A percentile compares a stretch with the other conserved stretches of the same genome.
Conservation (phyloP, 768 basidiomycete species). For the Pulveroboletus ravenelii region DNA sequence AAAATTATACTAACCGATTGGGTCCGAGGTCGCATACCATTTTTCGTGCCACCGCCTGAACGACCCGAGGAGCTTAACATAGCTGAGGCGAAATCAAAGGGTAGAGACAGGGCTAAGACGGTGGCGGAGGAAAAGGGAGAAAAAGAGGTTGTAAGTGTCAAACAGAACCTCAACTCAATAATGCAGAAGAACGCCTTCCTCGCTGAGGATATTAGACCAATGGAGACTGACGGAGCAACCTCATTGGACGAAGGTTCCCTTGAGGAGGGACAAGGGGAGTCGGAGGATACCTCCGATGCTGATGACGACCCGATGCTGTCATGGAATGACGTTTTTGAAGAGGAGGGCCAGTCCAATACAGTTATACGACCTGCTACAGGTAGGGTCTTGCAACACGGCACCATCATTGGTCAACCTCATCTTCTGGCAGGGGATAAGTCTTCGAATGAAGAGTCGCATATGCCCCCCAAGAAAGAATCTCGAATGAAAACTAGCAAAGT, state of each 20-base stretch:
- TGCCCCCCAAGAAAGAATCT: conserved; percentile 48
- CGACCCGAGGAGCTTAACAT: conserved; percentile 65
- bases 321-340: conserved; percentile 87
- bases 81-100: conserved; percentile 44
- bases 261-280: conserved; percentile 41
- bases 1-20: conserved; percentile 96
- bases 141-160: conserved; percentile 55
- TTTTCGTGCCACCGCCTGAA: conserved; percentile 91
- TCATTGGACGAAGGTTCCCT: conserved; percentile 31
- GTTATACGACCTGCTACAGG: conserved; percentile 12
- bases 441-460: conserved; percentile 33
- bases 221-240: conserved; percentile 41
- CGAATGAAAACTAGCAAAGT: conserved; percentile 97
- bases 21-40: conserved; percentile 96
- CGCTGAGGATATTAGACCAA: conserved; percentile 71
- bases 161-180: conserved; percentile 82
- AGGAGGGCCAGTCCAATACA: conserved; percentile 31
- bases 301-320: conserved; percentile 51
- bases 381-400: conserved; percentile 11
- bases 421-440: conserved; percentile 24
- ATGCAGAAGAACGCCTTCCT: conserved; percentile 86
- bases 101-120: conserved; percentile 49
- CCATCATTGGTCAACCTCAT: conserved; percentile 8
- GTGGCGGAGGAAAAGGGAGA: conserved; percentile 28
- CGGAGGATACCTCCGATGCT: conserved; percentile 28